phyloP scores from a whole-genome alignment of 768 basidiomycete species.

The Suillus occidentalis region DNA sequence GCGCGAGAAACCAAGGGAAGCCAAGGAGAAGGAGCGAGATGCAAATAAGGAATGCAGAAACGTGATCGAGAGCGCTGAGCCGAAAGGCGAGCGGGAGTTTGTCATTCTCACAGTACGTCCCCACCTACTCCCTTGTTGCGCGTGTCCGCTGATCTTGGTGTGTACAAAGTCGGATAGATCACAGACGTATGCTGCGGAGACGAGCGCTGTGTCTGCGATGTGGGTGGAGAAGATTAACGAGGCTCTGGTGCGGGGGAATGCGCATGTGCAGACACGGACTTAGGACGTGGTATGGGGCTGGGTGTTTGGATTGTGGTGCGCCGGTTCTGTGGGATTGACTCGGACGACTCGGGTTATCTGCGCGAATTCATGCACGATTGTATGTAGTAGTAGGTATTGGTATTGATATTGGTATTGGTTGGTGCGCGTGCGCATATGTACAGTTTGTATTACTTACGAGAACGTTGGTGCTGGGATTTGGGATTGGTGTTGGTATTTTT shows the following conservation, averaged over 20 bases:
- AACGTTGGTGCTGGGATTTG: background rate
- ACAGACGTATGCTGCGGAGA: constrained; percentile 42
- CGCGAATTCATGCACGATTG: background rate
- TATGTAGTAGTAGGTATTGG: background rate
- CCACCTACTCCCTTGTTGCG: background rate
- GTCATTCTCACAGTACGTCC: constrained; percentile 57
- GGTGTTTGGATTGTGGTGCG: background rate
- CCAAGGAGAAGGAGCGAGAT: constrained; percentile 37
- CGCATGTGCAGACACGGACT: background rate
- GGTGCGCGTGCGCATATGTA: background rate
- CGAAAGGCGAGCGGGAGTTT: constrained; percentile 59
- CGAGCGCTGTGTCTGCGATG: constrained; percentile 30
- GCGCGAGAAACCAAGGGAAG: constrained; percentile 17
- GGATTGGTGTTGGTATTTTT: background rate
- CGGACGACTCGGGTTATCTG: background rate
- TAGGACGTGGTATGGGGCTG: too few species aligned
- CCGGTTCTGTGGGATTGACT: background rate
- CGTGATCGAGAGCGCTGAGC: constrained; percentile 47
- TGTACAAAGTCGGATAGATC: constrained; percentile 44
- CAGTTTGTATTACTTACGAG: background rate
- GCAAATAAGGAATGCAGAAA: constrained; percentile 47
- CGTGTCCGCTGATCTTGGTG: background rate
- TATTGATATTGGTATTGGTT: background rate
- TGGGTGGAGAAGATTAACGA: constrained; percentile 45
- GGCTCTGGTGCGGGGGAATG: constrained; percentile 16